Conservation (phyloP, 2,329 filamentous ascomycete species). For the Ascochyta clinopodiicola region DNA sequence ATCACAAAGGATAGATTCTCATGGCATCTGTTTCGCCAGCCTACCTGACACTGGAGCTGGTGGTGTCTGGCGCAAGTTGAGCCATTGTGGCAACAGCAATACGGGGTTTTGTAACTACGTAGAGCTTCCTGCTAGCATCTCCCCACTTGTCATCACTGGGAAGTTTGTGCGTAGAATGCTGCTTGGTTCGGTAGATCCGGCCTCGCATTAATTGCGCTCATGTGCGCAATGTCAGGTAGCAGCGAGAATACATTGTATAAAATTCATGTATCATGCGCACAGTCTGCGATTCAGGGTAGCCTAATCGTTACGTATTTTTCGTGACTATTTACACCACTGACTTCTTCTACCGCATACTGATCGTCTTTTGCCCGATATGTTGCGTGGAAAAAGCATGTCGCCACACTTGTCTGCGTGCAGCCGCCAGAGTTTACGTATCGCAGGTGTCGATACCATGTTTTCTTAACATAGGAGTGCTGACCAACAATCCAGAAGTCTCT, state of each 20-base stretch:
- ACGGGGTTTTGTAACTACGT: not conserved
- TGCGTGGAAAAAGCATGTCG: not conserved
- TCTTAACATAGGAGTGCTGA: conserved; percentile 1
- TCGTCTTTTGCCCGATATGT: not conserved
- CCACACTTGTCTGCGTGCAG: not conserved
- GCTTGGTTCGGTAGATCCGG: not conserved
- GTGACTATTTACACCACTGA: not conserved
- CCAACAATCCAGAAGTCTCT: conserved; percentile 11
- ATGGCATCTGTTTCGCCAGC: not conserved
- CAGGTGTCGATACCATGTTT: not conserved
- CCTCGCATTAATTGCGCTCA: not conserved
- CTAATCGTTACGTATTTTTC: not conserved
- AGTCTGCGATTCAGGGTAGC: not conserved
- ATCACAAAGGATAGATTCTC: not conserved
- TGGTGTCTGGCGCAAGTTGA: not conserved
- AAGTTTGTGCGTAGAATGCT: too few species aligned
- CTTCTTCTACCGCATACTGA: not conserved
- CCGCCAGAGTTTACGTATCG: not conserved
- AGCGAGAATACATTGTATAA: too few species aligned
- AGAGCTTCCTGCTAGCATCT: not conserved
- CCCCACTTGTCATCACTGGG: not conserved
- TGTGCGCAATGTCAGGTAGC: too few species aligned
- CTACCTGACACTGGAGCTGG: not conserved
- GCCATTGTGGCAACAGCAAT: not conserved
- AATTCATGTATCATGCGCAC: too few species aligned